Percentiles rank a stretch among this genome's conserved stretches.
Conservation (phyloP, 352 stramenopile species). For the Phytophthora hybrid region DNA sequence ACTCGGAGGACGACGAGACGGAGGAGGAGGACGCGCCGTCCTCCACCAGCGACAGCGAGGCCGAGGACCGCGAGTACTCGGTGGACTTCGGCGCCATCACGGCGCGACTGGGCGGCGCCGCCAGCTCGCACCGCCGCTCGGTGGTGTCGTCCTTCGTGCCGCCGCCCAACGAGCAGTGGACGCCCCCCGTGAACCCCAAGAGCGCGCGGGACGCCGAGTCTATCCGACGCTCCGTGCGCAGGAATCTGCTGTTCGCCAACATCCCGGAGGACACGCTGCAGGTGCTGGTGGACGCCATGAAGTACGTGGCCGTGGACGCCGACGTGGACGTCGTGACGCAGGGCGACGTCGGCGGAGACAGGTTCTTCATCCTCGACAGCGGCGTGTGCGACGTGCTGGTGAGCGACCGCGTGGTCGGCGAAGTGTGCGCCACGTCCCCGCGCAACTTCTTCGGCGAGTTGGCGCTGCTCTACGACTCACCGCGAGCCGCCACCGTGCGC, state of each 20-base stretch:
- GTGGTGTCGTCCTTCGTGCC: constrained; percentile 68
- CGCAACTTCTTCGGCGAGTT: constrained; percentile 93
- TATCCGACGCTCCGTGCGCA: constrained; percentile 66
- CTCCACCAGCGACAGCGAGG: constrained; percentile 41
- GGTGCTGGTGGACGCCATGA: constrained; percentile 79
- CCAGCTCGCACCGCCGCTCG: constrained; percentile 52
- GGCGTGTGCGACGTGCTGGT: constrained; percentile 84
- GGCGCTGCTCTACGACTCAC: constrained; percentile 93
- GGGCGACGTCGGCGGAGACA: constrained; percentile 81
- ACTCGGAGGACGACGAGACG: constrained; percentile 41
- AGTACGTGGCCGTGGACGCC: constrained; percentile 55
- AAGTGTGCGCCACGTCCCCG: constrained; percentile 60
- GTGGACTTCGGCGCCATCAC: constrained; percentile 56
- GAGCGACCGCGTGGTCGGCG: constrained; percentile 62
- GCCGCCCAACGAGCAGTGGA: constrained; percentile 57
- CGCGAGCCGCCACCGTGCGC: constrained; percentile 87
- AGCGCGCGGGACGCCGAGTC: constrained; percentile 55
- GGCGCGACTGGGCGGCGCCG: constrained; percentile 48
- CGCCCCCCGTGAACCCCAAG: constrained; percentile 60
- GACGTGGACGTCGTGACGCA: constrained; percentile 71
- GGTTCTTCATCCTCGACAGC: constrained; percentile 93
- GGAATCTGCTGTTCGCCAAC: constrained; percentile 77
- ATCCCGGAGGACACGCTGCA: constrained; percentile 71
- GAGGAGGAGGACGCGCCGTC: constrained; percentile 41
- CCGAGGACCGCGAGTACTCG: constrained; percentile 36